Conservation (phyloP, 306 rosid species). For the Cucumis melo region DNA sequence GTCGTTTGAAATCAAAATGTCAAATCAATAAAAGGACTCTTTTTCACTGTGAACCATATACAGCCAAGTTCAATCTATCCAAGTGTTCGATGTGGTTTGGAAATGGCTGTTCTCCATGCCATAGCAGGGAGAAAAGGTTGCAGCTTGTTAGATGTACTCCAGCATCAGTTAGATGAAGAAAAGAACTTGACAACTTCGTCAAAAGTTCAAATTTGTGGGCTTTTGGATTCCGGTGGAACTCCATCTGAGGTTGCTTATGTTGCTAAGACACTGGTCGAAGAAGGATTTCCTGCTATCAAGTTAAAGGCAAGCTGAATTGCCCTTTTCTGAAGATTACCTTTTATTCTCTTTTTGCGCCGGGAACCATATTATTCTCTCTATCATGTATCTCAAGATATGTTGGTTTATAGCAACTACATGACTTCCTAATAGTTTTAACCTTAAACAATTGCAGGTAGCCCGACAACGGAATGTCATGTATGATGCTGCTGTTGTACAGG, state of each 20-base stretch:
- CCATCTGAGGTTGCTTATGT: constrained; percentile 61
- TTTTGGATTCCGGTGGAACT: constrained; percentile 52
- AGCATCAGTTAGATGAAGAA: constrained; percentile 25
- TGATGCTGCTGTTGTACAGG: constrained; percentile 57
- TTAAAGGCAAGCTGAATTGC: constrained; percentile 37
- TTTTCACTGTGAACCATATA: not conserved
- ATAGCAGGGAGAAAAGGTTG: constrained; percentile 51
- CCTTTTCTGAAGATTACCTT: not conserved
- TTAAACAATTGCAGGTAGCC: constrained; percentile 49
- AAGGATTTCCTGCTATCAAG: constrained; percentile 85
- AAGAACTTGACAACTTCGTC: constrained; percentile 17
- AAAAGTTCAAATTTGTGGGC: constrained; percentile 63
- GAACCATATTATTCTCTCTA: not conserved
- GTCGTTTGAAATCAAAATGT: not conserved
- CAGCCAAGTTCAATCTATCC: constrained; percentile 84
- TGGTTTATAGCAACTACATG: not conserved
- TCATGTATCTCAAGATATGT: not conserved
- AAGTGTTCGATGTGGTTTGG: constrained; percentile 97
- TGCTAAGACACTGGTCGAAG: constrained; percentile 50
- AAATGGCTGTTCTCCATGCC: constrained; percentile 92
- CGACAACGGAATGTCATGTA: constrained; percentile 50
- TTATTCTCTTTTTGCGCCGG: not conserved
- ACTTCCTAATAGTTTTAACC: not conserved
- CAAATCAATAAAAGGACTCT: not conserved
- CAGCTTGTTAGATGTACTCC: constrained; percentile 42